Conservation (phyloP, 2,329 filamentous ascomycete genomes). For the Metarhizium album region DNA sequence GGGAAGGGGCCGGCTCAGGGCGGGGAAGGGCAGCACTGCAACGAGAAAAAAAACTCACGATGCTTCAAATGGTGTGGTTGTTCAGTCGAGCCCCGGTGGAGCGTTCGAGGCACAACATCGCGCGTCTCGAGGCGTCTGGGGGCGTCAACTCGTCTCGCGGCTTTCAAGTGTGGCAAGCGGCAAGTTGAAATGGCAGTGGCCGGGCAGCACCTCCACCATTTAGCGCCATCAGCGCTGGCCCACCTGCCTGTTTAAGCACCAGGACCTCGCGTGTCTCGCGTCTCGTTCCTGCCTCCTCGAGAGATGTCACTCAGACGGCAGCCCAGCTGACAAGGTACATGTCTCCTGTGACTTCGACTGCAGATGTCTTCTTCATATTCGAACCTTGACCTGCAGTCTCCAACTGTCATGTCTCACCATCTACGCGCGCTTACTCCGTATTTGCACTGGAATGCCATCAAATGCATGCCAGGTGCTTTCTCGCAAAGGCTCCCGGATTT, state of each 20-base stretch:
- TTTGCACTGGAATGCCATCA: slow-evolving; percentile 8
- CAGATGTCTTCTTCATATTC: too few relatives aligned
- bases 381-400: not conserved
- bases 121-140: not conserved
- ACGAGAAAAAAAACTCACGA: slow-evolving; percentile 1
- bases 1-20: not conserved
- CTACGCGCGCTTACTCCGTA: slow-evolving; percentile 4
- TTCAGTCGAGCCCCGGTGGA: not conserved
- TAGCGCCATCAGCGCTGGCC: slow-evolving; percentile 1
- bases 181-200: not conserved
- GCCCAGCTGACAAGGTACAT: too few relatives aligned
- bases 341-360: too few relatives aligned
- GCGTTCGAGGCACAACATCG: not conserved
- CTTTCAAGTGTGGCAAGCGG: not conserved
- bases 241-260: slow-evolving; percentile 2
- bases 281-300: not conserved
- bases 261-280: not conserved
- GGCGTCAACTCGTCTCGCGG: not conserved
- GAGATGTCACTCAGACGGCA: too few relatives aligned
- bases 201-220: not conserved
- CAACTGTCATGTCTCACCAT: slow-evolving; percentile 9
- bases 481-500: not conserved
- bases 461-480: slow-evolving; percentile 9
- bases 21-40: not conserved
- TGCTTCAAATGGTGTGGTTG: slow-evolving; percentile 4